Evolutionary conservation across 352 stramenopile genomes (phyloP), one percentile per base, ranked within the genome.

Genomic region (Phytopythium kandeliae): DNA sequence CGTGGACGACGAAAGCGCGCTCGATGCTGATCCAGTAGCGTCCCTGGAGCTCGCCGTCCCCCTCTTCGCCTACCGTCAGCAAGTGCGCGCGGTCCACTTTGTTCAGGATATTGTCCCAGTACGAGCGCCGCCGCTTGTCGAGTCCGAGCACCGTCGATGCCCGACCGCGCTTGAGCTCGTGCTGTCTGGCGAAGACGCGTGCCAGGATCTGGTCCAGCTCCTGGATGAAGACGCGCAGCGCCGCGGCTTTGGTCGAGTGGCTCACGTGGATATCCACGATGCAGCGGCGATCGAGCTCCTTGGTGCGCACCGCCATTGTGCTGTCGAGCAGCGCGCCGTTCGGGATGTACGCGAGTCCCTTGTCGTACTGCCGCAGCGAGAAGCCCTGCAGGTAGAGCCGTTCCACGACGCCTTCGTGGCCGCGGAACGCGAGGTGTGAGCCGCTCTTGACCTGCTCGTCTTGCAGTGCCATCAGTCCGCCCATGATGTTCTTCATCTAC

Each of bases 401-500:
- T 47, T 94, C 83, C 24, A 94, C 72, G 17, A 90, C 75, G n/a
- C 83, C 83, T 62, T 90, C 72, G 56, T 90, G 78, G 31, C 72
- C 77, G 35, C 84, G 70, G 36, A 94, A 89, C 10, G 67, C 69
- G 7, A 94, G 68, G 48, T 92, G 79, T 16, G 66, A 65, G 13
- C 83, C 83, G 54, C 73, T 89, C 44, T 89, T 88, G 58, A 94
- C 74, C 62, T 89, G 80, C 48, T 94, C 83, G 28, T 94, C 83
- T 38, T 90, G 67, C 45, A 94, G 65, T 34, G 79, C 70, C 60
- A 92, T 82, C 13, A 94, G 56, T 11, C 83, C 83, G 33, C 83
- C 83, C 67, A 94, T 86, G 16, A 87, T 85, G 56, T 94, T 94
- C 41, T 89, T 89, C 30, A 91, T 61, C 83, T 92, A 53, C n/a